Evolutionary conservation across 495 filamentous ascomycete species (phyloP).

Genomic region (Hypoxylon crocopeplum): DNA sequence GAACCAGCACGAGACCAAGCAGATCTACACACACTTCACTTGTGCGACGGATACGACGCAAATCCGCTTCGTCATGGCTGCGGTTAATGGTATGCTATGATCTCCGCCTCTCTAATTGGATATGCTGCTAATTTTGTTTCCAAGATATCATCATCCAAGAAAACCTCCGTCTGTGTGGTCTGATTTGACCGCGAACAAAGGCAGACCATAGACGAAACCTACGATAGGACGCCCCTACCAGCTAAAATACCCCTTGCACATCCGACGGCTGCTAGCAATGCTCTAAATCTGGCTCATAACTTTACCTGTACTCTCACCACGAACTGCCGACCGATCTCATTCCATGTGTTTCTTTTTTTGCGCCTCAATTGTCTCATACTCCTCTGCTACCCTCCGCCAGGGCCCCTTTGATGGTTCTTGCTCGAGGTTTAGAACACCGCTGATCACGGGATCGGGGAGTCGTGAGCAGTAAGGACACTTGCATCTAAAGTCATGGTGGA

Average conservation of each 20-base stretch:
- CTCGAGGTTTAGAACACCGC: slow-evolving; percentile 34
- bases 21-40: slow-evolving; percentile 99
- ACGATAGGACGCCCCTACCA: slow-evolving; percentile 15
- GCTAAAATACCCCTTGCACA: slow-evolving; percentile 35
- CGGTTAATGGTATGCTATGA: slow-evolving; percentile 87
- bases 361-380: slow-evolving; percentile 35
- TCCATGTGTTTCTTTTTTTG: slow-evolving; percentile 43
- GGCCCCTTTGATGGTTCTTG: slow-evolving; percentile 23
- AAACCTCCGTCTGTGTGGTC: slow-evolving; percentile 95
- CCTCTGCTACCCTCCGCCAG: slow-evolving; percentile 22
- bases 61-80: slow-evolving; percentile 99
- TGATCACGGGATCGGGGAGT: slow-evolving; percentile 32
- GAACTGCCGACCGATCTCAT: slow-evolving; percentile 41
- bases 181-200: slow-evolving; percentile 71
- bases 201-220: slow-evolving; percentile 8
- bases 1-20: slow-evolving; percentile 98
- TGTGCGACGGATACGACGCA: slow-evolving; percentile 98
- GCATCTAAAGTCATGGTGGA: slow-evolving; percentile 44
- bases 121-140: slow-evolving; percentile 41
- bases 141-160: slow-evolving; percentile 99
- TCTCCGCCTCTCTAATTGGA: neutral
- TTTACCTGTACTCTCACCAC: slow-evolving; percentile 39
- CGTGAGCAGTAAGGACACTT: slow-evolving; percentile 35
- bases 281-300: slow-evolving; percentile 45
- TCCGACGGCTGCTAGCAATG: slow-evolving; percentile 39